phyloP scores from a whole-genome alignment of 192 early-diverging fungal genomes.

The Backusella sp. region DNA sequence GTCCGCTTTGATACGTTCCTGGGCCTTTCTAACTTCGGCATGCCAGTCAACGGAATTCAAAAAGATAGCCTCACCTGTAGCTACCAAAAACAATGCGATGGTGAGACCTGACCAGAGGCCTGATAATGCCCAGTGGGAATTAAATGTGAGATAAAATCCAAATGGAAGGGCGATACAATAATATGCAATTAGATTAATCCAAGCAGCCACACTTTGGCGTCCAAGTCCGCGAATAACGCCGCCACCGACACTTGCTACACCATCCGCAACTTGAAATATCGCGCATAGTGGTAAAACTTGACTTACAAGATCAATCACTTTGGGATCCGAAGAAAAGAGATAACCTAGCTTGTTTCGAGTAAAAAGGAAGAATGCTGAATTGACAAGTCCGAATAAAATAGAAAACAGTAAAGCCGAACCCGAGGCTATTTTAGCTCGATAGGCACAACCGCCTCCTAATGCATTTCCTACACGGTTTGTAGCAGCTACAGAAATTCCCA shows the following conservation, averaged over 20 bases:
- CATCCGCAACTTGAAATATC: constrained; percentile 60
- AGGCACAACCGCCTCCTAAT: constrained; percentile 51
- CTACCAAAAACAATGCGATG: constrained; percentile 28
- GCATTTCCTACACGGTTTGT: constrained; percentile 54
- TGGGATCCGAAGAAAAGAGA: constrained; percentile 64
- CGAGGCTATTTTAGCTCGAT: constrained; percentile 50
- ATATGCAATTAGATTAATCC: constrained; percentile 53
- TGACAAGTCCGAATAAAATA: constrained; percentile 46
- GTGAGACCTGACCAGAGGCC: constrained; percentile 55
- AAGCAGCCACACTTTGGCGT: constrained; percentile 51
- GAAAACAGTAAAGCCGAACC: constrained; percentile 48
- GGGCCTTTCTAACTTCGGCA: constrained; percentile 2
- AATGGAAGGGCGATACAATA: constrained; percentile 57
- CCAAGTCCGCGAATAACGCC: constrained; percentile 56
- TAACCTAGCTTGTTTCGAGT: constrained; percentile 57
- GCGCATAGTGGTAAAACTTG: constrained; percentile 75
- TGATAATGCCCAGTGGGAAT: constrained; percentile 37
- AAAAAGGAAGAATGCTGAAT: constrained; percentile 46
- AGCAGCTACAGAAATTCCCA: constrained; percentile 51
- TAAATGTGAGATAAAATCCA: constrained; percentile 53
- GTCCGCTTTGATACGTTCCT: neutral
- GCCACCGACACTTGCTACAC: constrained; percentile 44
- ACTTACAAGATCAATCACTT: constrained; percentile 68
- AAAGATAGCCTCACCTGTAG: constrained; percentile 4
- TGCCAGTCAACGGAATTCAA: constrained; percentile 11